Percentiles rank a stretch among this genome's conserved stretches.
These are phyloP conservation scores for Globisporangium nagaii DNA, from an alignment of 352 stramenopile species.

Conservation along the genomic window DNA sequence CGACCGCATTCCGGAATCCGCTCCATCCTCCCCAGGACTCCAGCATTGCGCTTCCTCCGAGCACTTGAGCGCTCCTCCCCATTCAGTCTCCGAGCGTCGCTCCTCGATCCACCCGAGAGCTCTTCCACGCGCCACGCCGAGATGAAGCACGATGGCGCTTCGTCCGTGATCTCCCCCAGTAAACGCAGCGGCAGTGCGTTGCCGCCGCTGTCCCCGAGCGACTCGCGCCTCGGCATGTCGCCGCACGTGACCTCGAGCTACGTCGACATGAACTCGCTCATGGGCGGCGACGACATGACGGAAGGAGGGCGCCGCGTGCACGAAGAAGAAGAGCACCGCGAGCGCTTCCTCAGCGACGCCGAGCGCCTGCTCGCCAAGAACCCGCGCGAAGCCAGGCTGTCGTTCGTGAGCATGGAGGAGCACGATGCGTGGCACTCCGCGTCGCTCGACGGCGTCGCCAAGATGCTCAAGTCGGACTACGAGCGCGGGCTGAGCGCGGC, in stretches of 20 bases:
- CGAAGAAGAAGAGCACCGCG: constrained; percentile 24
- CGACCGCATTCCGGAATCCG: neutral
- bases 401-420: constrained; percentile 49
- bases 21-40: neutral
- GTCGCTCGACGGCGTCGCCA: neutral
- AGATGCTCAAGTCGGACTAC: neutral
- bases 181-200: neutral
- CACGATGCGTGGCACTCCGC: neutral
- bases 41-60: neutral
- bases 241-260: constrained; percentile 3
- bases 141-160: neutral
- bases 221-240: constrained; percentile 13
- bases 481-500: neutral
- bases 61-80: too few relatives aligned
- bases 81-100: neutral
- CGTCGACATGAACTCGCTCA: constrained; percentile 3
- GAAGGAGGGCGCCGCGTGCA: neutral
- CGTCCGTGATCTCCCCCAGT: neutral
- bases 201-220: constrained; percentile 13
- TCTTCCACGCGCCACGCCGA: neutral
- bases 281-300: neutral
- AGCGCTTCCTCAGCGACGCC: constrained; percentile 53
- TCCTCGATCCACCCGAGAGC: neutral
- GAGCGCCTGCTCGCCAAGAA: constrained; percentile 52
- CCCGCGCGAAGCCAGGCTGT: constrained; percentile 32